phyloP scores from a whole-genome alignment of 176 grass and related monocot genomes.

The Carex parvula region DNA sequence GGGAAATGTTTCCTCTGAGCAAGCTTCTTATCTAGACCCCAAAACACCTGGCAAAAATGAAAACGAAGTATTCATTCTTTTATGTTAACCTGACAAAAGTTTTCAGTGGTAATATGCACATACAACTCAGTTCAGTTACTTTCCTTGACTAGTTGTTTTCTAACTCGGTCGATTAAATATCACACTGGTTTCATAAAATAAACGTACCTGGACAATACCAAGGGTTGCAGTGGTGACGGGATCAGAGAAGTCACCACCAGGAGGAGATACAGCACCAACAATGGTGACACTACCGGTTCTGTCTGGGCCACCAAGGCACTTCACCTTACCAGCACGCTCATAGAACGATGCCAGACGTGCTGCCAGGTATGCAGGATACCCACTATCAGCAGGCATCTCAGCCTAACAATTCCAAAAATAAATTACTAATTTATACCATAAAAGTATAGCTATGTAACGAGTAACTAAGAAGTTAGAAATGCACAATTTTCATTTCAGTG shows the following conservation, averaged over 20 bases:
- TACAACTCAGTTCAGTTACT: background rate
- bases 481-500: background rate
- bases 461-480: background rate
- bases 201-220: slow-evolving; percentile 88
- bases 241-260: slow-evolving; percentile 98
- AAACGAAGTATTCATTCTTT: no score
- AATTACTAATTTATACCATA: background rate
- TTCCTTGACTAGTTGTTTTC: background rate
- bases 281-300: slow-evolving; percentile 97
- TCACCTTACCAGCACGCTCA: slow-evolving; percentile 97
- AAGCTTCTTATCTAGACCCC: slow-evolving; percentile 98
- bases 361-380: slow-evolving; percentile 97
- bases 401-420: slow-evolving; percentile 44
- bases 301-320: slow-evolving; percentile 88
- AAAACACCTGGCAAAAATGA: slow-evolving; percentile 68
- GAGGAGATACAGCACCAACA: slow-evolving; percentile 96
- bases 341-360: slow-evolving; percentile 95
- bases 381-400: slow-evolving; percentile 99
- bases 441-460: background rate
- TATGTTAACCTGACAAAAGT: no score
- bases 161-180: background rate
- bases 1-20: slow-evolving; percentile 99
- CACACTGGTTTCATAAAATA: background rate
- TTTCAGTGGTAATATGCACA: background rate
- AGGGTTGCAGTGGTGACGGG: slow-evolving; percentile 98